These are phyloP conservation scores for Euphorbia schlechtendalii DNA, from an alignment of 441 rosid species.

Conservation along the genomic window DNA sequence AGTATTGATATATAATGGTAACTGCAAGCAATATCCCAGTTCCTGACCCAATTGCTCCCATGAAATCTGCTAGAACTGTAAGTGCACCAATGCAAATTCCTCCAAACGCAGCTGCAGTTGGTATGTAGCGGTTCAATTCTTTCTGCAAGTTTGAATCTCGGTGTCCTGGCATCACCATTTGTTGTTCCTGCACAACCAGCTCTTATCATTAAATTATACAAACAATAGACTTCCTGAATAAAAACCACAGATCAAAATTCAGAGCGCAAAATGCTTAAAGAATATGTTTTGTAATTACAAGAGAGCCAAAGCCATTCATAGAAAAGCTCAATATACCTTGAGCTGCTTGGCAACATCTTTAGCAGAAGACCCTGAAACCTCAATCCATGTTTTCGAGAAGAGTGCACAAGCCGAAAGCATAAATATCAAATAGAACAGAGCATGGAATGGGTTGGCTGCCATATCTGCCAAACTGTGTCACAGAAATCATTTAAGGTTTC, in stretches of 20 bases:
- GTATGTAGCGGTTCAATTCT: slow-evolving; percentile 82
- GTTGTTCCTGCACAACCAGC: slow-evolving; percentile 65
- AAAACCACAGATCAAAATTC: too few relatives aligned
- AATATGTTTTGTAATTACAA: too few relatives aligned
- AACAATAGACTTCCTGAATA: neutral
- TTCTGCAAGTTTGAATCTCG: slow-evolving; percentile 83
- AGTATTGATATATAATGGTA: slow-evolving; percentile 87
- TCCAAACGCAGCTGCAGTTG: slow-evolving; percentile 82
- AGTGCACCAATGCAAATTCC: slow-evolving; percentile 80
- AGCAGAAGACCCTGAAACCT: slow-evolving; percentile 95
- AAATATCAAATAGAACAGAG: slow-evolving; percentile 75
- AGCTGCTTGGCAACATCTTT: slow-evolving; percentile 93
- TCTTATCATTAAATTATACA: neutral
- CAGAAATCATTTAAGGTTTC: neutral
- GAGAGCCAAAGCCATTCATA: neutral
- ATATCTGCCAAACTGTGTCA: slow-evolving; percentile 62
- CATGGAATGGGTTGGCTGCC: slow-evolving; percentile 96
- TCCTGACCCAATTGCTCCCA: slow-evolving; percentile 93
- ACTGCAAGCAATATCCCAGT: slow-evolving; percentile 87
- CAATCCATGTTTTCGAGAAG: slow-evolving; percentile 96
- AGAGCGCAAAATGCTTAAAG: too few relatives aligned
- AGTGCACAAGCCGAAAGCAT: slow-evolving; percentile 87
- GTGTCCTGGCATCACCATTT: slow-evolving; percentile 97
- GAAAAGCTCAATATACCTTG: slow-evolving; percentile 38
- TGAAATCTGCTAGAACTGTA: slow-evolving; percentile 80